Evolutionary conservation across 306 rosid genomes (phyloP).

Genomic region (Trifolium pratense): DNA sequence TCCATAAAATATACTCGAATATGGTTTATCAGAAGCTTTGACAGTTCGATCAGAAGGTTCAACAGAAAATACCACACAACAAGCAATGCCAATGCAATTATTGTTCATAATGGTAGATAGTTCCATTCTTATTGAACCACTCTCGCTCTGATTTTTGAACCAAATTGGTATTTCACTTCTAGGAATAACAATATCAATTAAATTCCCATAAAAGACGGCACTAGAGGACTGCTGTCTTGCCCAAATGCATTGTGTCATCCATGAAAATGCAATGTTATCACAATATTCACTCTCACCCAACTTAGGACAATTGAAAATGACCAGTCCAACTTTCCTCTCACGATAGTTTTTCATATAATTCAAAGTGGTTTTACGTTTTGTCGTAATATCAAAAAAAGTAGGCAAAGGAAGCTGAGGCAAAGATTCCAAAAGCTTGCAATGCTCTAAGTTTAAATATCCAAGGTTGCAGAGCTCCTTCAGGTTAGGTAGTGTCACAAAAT

Average conservation of each 20-base stretch:
- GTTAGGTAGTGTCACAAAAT: no score
- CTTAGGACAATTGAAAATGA: slow-evolving; percentile 8
- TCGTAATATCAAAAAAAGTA: no score
- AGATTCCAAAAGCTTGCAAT: no score
- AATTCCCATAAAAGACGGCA: background rate
- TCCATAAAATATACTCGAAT: no score
- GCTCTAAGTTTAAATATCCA: no score
- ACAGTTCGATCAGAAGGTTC: no score
- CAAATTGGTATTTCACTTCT: slow-evolving; percentile 30
- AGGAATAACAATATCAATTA: background rate
- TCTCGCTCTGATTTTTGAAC: background rate
- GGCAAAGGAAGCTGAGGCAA: no score
- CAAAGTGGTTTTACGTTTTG: no score
- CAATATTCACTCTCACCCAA: background rate
- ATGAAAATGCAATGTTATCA: background rate
- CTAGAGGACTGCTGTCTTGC: background rate
- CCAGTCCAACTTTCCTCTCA: background rate
- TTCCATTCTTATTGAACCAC: background rate
- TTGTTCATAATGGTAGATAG: background rate
- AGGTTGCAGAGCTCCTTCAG: no score
- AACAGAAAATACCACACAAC: background rate
- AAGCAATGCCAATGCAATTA: background rate
- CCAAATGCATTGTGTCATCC: background rate
- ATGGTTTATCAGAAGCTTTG: no score
- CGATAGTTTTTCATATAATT: no score